Base-by-base conservation (phyloP, 495 filamentous ascomycete genomes). In the Lophiotrema nucula region DNA sequence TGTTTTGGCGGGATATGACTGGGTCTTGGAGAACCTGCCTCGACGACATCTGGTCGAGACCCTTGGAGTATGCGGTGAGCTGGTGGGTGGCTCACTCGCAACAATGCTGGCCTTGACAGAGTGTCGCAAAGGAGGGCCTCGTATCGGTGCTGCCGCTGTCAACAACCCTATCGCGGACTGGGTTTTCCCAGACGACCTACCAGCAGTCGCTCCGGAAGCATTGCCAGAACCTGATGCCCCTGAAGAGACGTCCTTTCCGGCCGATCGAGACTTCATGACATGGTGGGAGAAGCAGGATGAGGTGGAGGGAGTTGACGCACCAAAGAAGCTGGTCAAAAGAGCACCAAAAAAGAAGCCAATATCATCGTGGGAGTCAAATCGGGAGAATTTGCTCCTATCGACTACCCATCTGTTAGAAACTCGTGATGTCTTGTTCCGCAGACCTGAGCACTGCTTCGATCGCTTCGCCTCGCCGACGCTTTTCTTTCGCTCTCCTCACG, bases 61-160 rank as follows among this genome's bases (percentile, higher is more conserved):
- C 5, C 53, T 84, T 0, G 74, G 73, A 26, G 70, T 84, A 18
- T 73, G 74, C 51, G 82, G 82, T 27, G 75, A 79, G 25, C 75
- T 82, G 47, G 65, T 81, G 18, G 82, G 82, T 8, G 82, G 80
- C 13, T 76, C 77, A 0, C 68, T 84, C 26, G 81, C 82, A 1
- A 69, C 77, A 1, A 83, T 81, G 78, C 73, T 85, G 12, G 77
- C 81, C 0, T 66, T 85, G 39, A 85, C 82, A 33, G 82, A 85
- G 71, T 78, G 79, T 18, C 70, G 71, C 16, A 56, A 65, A 12
- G 67, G 65, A 8, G 52, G 64, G 23, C 64, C 44, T 12, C 58
- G 66, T 12, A 70, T 77, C 24, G 62, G 54, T n/a, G 71, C 74
- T 18, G 72, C 72, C 11, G 72, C 72, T 1, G 53, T 77, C 6